These are phyloP conservation scores for Monosporozyma aerobia DNA, from an alignment of 805 yeast species.

Conservation along the genomic window DNA sequence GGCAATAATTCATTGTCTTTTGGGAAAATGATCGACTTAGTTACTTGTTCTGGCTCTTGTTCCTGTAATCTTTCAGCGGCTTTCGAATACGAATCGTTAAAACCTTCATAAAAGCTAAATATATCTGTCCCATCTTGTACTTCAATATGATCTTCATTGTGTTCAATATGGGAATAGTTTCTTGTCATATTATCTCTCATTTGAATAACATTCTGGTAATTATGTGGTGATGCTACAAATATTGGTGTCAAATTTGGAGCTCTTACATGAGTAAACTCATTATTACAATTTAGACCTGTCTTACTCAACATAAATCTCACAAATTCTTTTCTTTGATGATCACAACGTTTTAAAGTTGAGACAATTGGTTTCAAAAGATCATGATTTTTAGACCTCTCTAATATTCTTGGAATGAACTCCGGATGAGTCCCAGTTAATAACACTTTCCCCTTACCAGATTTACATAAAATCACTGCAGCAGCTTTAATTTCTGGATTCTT, in stretches of 20 bases:
- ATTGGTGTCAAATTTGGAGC: slow-evolving; percentile 66
- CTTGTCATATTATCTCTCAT: slow-evolving; percentile 10
- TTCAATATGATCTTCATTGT: slow-evolving; percentile 37
- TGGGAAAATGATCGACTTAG: slow-evolving; percentile 41
- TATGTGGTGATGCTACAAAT: slow-evolving; percentile 29
- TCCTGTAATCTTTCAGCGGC: slow-evolving; percentile 10
- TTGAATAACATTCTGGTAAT: slow-evolving; percentile 6
- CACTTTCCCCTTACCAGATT: slow-evolving; percentile 61
- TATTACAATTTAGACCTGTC: slow-evolving; percentile 60
- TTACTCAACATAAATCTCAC: slow-evolving; percentile 46
- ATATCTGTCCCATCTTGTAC: slow-evolving; percentile 27
- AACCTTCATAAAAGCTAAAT: slow-evolving; percentile 18
- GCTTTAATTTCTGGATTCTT: slow-evolving; percentile 22
- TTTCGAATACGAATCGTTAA: slow-evolving; percentile 4
- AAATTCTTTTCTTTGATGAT: slow-evolving; percentile 45
- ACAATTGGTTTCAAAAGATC: slow-evolving; percentile 31
- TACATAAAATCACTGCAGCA: slow-evolving; percentile 69
- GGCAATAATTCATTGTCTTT: slow-evolving; percentile 41
- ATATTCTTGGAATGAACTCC: slow-evolving; percentile 59
- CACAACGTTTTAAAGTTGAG: slow-evolving; percentile 34
- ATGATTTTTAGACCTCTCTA: slow-evolving; percentile 30
- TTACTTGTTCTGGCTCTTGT: slow-evolving; percentile 47
- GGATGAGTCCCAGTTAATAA: slow-evolving; percentile 84
- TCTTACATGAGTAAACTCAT: slow-evolving; percentile 37
- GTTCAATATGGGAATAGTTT: slow-evolving; percentile 25